Evolutionary conservation across 257 asterid species (phyloP), one percentile per base, ranked within the genome.

Genomic region (Solanum pimpinellifolium): DNA sequence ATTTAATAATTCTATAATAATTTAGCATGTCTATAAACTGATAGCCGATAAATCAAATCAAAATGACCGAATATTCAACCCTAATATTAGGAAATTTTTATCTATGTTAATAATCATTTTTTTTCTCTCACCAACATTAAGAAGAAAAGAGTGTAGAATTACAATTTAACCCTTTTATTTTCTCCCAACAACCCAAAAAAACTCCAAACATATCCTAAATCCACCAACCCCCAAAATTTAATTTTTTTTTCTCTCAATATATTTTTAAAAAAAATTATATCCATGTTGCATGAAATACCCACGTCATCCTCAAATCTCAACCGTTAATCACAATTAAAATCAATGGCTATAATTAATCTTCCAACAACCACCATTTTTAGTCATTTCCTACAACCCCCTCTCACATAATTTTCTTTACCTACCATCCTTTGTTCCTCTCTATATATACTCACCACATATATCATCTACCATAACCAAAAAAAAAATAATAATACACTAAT

Each of bases 401-500:
- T 87, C 29, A 52, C 56, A 42, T 41, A 47, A 47, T 47, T 47
- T 42, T 41, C 20, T 91, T 83, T 94, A 95, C 98, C 98, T 93
- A 95, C 94, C 96, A 90, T 90, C 70, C 62, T 87, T 88, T 41
- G 60, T 65, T 11, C 85, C 89, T 65, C 75, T 86, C 85, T 86
- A 95, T 95, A 87, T 93, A 91, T 93, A 93, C 89, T 70, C 77
- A 25, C 92, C 96, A 52, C 88, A 68, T 6, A 69, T 33, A 85
- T 33, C 65, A 78, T 78, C 49, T 42, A 87, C 87, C 85, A 31
- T 82, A 83, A 14, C 78, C 47, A 91, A 91, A 56, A 41, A 86
- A 39, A 77, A 11, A 5, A 5, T 6, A 1, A 37, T 1, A 2
- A 49, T 1, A 35, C 15, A 6, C 20, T 21, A 14, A 25, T n/a